These are phyloP conservation scores for Nicotiana undulata DNA, from an alignment of 257 asterid genomes.

Conservation along the genomic window DNA sequence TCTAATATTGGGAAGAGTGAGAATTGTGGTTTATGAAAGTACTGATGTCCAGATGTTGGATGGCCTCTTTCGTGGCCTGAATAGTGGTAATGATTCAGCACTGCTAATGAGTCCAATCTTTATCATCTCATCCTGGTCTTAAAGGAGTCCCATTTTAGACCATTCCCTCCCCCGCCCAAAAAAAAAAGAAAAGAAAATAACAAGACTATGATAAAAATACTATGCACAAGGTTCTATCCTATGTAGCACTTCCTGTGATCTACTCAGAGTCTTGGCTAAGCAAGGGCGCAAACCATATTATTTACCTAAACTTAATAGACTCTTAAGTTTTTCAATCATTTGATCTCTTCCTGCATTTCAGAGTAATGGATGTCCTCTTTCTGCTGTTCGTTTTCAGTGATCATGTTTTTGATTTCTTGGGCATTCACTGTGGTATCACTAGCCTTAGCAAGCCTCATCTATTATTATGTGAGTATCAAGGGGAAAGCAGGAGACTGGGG, in stretches of 20 bases:
- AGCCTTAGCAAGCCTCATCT: conserved; percentile 86
- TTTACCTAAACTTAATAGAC: not conserved
- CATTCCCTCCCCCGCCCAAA: too few relatives aligned
- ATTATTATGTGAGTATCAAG: conserved; percentile 91
- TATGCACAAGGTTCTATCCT: not conserved
- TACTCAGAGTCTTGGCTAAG: not conserved
- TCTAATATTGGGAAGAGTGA: not conserved
- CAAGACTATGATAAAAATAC: not conserved
- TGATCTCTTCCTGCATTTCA: not conserved
- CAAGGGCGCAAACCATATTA: not conserved
- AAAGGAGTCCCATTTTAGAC: not conserved
- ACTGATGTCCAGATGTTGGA: not conserved
- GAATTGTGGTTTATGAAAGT: not conserved
- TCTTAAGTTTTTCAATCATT: not conserved
- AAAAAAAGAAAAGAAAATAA: not conserved
- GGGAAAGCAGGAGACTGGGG: conserved; percentile 99
- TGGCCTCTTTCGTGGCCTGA: conserved; percentile 2
- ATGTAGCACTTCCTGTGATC: not conserved
- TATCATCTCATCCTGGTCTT: not conserved
- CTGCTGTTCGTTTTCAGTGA: conserved; percentile 52
- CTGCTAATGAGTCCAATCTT: not conserved
- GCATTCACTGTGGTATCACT: conserved; percentile 86
- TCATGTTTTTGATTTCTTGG: conserved; percentile 98
- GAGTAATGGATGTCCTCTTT: conserved; percentile 1
- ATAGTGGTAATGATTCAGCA: not conserved